These are phyloP conservation scores for Aspergillus uvarum DNA, from an alignment of 2,329 filamentous ascomycete genomes.

Conservation along the genomic window DNA sequence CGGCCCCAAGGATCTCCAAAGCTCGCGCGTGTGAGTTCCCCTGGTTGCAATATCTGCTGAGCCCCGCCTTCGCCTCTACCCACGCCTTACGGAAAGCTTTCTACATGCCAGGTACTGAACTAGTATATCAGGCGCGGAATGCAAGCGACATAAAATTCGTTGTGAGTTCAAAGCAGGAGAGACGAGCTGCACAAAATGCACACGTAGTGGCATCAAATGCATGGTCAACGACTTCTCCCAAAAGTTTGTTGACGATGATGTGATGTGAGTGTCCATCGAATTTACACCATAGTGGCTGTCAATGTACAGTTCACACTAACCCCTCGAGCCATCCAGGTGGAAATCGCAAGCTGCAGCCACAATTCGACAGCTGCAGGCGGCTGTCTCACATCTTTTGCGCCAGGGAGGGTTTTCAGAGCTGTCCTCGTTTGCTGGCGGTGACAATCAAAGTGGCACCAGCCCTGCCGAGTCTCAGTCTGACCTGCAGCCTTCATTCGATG, in stretches of 20 bases:
- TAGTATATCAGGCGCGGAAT: conserved; percentile 44
- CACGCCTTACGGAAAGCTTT: neutral
- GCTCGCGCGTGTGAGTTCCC: conserved; percentile 41
- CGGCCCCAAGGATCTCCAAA: conserved; percentile 41
- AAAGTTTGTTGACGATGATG: conserved; percentile 56
- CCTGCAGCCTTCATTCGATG: conserved; percentile 27
- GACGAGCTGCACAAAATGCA: conserved; percentile 51
- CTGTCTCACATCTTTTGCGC: conserved; percentile 47
- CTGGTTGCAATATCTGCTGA: neutral
- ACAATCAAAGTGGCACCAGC: conserved; percentile 26
- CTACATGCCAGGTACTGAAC: conserved; percentile 6
- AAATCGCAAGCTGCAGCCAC: conserved; percentile 45
- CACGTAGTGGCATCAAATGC: conserved; percentile 52
- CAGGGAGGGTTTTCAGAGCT: conserved; percentile 46
- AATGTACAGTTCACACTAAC: conserved; percentile 3
- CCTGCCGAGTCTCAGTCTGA: conserved; percentile 31
- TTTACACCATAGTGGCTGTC: neutral
- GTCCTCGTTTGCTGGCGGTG: conserved; percentile 37
- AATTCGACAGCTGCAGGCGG: conserved; percentile 45
- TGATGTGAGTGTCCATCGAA: conserved; percentile 42
- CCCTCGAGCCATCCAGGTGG: conserved; percentile 37
- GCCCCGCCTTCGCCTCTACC: neutral
- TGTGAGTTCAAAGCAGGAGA: conserved; percentile 52
- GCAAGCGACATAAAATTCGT: conserved; percentile 57
- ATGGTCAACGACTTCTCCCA: conserved; percentile 58